These are phyloP conservation scores for Candida germanica DNA, from an alignment of 805 yeast genomes.

Conservation along the genomic window DNA sequence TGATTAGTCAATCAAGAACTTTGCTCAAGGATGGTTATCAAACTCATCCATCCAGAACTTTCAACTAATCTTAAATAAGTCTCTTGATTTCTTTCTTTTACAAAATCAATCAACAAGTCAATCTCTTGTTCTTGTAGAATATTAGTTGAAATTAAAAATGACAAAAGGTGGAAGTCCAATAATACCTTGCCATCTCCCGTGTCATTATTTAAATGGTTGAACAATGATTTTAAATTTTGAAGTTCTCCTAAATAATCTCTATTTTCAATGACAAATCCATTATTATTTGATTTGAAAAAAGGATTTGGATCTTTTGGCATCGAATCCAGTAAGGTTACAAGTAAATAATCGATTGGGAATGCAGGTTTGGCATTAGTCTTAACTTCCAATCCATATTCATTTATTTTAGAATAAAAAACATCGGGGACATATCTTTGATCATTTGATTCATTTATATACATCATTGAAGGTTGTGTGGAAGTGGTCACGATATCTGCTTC, in stretches of 20 bases:
- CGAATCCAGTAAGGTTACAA: conserved; percentile 89
- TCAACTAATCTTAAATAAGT: conserved; percentile 54
- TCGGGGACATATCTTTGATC: conserved; percentile 88
- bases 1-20: conserved; percentile 20
- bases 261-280: conserved; percentile 71
- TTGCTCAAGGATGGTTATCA: conserved; percentile 50
- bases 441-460: conserved; percentile 74
- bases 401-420: conserved; percentile 75
- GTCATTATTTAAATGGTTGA: conserved; percentile 44
- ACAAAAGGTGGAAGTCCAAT: conserved; percentile 76
- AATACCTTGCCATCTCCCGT: conserved; percentile 28
- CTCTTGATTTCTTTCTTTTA: conserved; percentile 37
- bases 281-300: conserved; percentile 36
- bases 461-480: conserved; percentile 85
- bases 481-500: conserved; percentile 83
- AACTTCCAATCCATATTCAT: conserved; percentile 88
- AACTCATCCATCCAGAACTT: conserved; percentile 79
- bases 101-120: conserved; percentile 45
- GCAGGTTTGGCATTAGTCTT: conserved; percentile 87
- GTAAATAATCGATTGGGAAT: conserved; percentile 85
- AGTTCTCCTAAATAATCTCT: conserved; percentile 71
- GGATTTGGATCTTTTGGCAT: conserved; percentile 69
- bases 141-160: conserved; percentile 54
- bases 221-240: conserved; percentile 61
- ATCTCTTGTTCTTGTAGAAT: conserved; percentile 59